Conservation (phyloP, 768 basidiomycete species). For the Lactifluus volemus region DNA sequence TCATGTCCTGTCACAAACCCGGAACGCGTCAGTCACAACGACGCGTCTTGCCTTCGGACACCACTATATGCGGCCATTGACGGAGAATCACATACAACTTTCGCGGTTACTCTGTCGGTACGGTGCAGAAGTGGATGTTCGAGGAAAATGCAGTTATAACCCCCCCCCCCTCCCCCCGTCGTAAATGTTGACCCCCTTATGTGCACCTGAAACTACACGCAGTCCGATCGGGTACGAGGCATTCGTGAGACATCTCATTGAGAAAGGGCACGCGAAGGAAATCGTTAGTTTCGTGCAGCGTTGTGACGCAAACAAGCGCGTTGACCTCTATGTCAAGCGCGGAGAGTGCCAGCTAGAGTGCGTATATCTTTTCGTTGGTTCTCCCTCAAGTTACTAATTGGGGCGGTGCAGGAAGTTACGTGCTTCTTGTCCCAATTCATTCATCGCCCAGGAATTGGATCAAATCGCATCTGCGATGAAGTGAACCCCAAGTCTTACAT, state of each 20-base stretch:
- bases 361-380: slow-evolving; percentile 24
- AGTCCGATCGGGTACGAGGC: slow-evolving; percentile 95
- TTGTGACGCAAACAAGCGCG: slow-evolving; percentile 76
- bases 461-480: slow-evolving; percentile 58
- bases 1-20: too few species aligned
- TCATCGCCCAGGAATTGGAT: slow-evolving; percentile 74
- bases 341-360: slow-evolving; percentile 88
- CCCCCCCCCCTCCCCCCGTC: background rate
- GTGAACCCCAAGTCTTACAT: slow-evolving; percentile 25
- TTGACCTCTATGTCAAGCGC: slow-evolving; percentile 83
- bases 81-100: too few species aligned
- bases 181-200: background rate
- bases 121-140: background rate
- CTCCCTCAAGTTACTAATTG: slow-evolving; percentile 9
- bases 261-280: slow-evolving; percentile 65
- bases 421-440: slow-evolving; percentile 67
- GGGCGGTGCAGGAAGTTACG: slow-evolving; percentile 50
- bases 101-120: background rate
- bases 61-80: too few species aligned
- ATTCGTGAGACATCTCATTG: slow-evolving; percentile 72
- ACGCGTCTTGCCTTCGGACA: too few species aligned
- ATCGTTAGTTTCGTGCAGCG: slow-evolving; percentile 69
- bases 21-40: too few species aligned
- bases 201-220: slow-evolving; percentile 72
- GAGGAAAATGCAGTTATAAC: background rate